Evolutionary conservation across 2,329 filamentous ascomycete species (phyloP).

Genomic region (Mollisiaceae sp.): DNA sequence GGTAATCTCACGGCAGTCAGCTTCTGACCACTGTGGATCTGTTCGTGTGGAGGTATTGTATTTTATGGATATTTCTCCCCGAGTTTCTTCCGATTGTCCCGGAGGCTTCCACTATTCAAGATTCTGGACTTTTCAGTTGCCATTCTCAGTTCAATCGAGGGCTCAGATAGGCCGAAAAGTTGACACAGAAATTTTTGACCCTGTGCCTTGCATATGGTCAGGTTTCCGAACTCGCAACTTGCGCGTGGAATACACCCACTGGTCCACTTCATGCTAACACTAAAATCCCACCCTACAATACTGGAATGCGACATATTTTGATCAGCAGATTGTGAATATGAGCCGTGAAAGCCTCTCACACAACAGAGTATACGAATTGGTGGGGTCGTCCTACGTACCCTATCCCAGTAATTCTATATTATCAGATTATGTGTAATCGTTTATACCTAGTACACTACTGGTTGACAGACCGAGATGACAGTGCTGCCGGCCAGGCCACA

Average conservation of each 20-base stretch:
- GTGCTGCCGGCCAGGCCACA: background rate
- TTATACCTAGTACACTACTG: too few species aligned
- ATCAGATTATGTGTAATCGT: too few species aligned
- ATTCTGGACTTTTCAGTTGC: background rate
- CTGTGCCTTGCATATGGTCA: background rate
- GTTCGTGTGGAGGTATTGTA: background rate
- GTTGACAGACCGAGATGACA: background rate
- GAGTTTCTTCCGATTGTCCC: background rate
- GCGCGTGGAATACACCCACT: background rate
- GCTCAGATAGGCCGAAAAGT: background rate
- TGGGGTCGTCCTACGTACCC: background rate
- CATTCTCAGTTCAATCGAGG: background rate
- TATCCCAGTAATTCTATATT: background rate
- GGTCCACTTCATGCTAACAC: background rate
- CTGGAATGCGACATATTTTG: background rate
- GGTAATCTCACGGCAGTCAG: background rate
- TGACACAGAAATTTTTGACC: background rate
- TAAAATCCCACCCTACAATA: background rate
- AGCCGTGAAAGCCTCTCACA: background rate
- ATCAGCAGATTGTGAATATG: background rate
- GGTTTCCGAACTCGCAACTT: background rate
- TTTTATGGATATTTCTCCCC: background rate
- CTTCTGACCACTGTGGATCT: conserved; percentile 6
- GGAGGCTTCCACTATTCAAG: background rate
- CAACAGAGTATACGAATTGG: background rate